Evolutionary conservation across 495 filamentous ascomycete genomes (phyloP), one percentile per base, ranked within the genome.

Genomic region (Aspergillus mulundensis): DNA sequence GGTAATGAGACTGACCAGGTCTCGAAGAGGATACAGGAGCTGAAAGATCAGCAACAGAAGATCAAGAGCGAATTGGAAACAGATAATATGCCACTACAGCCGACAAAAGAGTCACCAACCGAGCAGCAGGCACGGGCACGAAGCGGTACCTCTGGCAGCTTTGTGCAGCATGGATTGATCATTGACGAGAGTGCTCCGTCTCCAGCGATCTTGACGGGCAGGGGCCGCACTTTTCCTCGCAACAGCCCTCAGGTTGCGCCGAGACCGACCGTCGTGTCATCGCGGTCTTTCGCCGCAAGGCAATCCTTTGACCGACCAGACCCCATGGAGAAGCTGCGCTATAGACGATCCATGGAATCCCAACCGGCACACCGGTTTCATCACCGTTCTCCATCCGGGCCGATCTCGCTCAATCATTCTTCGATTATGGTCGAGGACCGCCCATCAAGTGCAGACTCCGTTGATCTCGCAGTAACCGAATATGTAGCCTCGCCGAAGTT

Each of bases 401-500:
- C 69, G 6, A 44, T 61, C 41, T 66, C 70, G 8, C 62, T 64
- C 45, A 63, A 56, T 24, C 71, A 65, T 40, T 46, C 50, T 23
- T 74, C 70, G 1, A 54, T 64, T 28, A 65, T 54, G 16, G 54
- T 25, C 14, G 70, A 75, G 11, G 78, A 82, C 19, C 79, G 89
- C 54, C 88, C 88, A 6, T 80, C 77, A 7, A 93, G 87, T 59
- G 82, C 85, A 5, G 94, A 97, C 71, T 94, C 89, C 7, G 83
- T 97, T 55, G 92, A 96, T 62, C 80, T 89, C 64, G 89, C 88
- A 7, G 91, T 99, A 0, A 81, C 89, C 43, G 84, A 84, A n/a
- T 97, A 95, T 63, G 75, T 96, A 5, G 83, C 85, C 55, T 87
- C 90, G 30, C 84, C 92, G 0, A 85, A 91, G 12, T 70, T 99